Base-by-base conservation (phyloP, 331 rosid species). In the Quercus tomentella region DNA sequence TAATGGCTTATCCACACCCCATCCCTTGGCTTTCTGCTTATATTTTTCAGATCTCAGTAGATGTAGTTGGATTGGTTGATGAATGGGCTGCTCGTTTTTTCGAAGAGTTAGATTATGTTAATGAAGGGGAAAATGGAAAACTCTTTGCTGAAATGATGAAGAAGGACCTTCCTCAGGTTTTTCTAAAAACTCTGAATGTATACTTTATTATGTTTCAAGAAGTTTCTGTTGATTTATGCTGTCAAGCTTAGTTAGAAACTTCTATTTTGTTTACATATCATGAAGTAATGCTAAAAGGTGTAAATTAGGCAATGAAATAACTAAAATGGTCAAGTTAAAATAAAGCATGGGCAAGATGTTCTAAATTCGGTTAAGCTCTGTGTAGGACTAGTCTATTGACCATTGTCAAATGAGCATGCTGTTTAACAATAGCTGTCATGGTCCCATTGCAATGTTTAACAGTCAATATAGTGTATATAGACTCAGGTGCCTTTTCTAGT, bases 1-100 rank as follows among this genome's bases (percentile, higher is more conserved):
- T 67, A 72, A 57, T 88, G 82, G 79, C 72, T 56, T 81, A 74
- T 4, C 76, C 69, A 72, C 25, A 81, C 58, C 62, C 58, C 51
- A 57, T 69, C 54, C n/a, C 70, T 56, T 60, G 56, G 18, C 70
- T 58, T 79, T 78, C 37, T 67, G 76, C 73, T 28, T 78, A 41
- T 68, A 20, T 72, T 67, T 81, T 84, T 67, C 84, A 95, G 99
- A 82, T 95, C 73, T 92, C 97, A 23, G 21, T 93, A 70, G 99
- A 95, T 81, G 99, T 95, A 86, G 97, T 95, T 61, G 99, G 99
- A 72, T 82, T 95, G 86, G 99, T 95, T 75, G 99, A 95, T 82
- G 99, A 95, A 83, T 92, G 99, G 97, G 99, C 99, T 30, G 94
- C 99, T 81, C 92, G 99, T 72, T 95, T 95, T 79, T 95, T 95